These are phyloP conservation scores for Volvox africanus DNA, from an alignment of 139 green algal genomes.

Conservation along the genomic window DNA sequence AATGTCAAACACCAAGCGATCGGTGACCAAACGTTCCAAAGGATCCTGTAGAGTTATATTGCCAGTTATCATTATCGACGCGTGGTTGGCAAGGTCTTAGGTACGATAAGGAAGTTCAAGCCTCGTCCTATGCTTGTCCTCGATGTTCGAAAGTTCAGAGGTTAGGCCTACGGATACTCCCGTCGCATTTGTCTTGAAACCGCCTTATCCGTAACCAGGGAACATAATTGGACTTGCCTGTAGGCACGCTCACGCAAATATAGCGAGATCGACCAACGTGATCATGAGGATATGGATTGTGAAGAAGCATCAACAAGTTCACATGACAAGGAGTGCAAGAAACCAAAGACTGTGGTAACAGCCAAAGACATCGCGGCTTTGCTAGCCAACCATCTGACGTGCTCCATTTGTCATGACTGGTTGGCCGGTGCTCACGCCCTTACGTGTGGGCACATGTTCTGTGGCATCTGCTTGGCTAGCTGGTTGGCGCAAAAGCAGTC, in stretches of 20 bases:
- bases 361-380: constrained; percentile 27
- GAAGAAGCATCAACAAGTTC: constrained; percentile 37
- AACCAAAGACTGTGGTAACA: constrained; percentile 10
- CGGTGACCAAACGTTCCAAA: too few species aligned
- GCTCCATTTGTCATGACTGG: constrained; percentile 64
- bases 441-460: constrained; percentile 50
- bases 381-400: constrained; percentile 56
- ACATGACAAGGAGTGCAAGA: constrained; percentile 38
- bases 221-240: neutral
- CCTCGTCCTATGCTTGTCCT: too few species aligned
- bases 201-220: too few species aligned
- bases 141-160: too few species aligned
- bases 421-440: constrained; percentile 56
- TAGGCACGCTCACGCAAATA: constrained; percentile 32
- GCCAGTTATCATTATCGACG: too few species aligned
- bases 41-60: too few species aligned
- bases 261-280: constrained; percentile 24
- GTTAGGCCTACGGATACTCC: too few species aligned
- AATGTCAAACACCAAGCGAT: too few species aligned
- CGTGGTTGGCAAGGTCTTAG: too few species aligned
- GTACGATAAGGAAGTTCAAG: too few species aligned
- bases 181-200: too few species aligned
- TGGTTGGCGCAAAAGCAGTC: constrained; percentile 56
- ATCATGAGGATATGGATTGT: constrained; percentile 39
- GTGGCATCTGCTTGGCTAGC: constrained; percentile 43